Conservation (phyloP, 176 grass and related monocot genomes). For the Elaeis guineensis region DNA sequence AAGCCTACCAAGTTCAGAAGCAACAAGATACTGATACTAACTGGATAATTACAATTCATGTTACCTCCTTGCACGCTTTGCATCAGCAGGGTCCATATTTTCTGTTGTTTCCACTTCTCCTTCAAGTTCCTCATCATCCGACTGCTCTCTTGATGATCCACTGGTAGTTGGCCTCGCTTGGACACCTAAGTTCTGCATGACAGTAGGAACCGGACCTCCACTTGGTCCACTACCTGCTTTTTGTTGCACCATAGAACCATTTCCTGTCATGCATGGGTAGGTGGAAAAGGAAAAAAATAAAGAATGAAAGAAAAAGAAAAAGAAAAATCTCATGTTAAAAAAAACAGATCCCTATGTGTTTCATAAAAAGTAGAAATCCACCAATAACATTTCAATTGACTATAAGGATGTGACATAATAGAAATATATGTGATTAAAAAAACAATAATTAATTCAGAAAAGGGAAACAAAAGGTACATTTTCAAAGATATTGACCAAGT, state of each 20-base stretch:
- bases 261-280: slow-evolving; percentile 10
- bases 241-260: slow-evolving; percentile 17
- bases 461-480: too few species aligned
- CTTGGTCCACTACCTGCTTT: slow-evolving; percentile 11
- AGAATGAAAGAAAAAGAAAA: slow-evolving; percentile 5
- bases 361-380: too few species aligned
- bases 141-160: slow-evolving; percentile 45
- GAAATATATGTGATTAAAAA: too few species aligned
- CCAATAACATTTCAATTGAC: too few species aligned
- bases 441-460: too few species aligned
- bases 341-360: too few species aligned
- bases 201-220: slow-evolving; percentile 24
- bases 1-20: too few species aligned
- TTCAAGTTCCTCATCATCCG: slow-evolving; percentile 63
- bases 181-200: slow-evolving; percentile 31
- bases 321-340: background rate
- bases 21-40: too few species aligned
- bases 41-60: too few species aligned
- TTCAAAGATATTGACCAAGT: too few species aligned
- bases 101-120: slow-evolving; percentile 43
- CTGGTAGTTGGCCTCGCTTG: slow-evolving; percentile 36
- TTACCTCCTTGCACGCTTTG: slow-evolving; percentile 61
- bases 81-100: slow-evolving; percentile 30
- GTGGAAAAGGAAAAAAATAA: background rate
- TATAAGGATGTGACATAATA: too few species aligned